Percentiles rank a stretch among this genome's conserved stretches.
Evolutionary conservation across 208 protist species (phyloP).

Genomic region (Crithidia bombi): DNA sequence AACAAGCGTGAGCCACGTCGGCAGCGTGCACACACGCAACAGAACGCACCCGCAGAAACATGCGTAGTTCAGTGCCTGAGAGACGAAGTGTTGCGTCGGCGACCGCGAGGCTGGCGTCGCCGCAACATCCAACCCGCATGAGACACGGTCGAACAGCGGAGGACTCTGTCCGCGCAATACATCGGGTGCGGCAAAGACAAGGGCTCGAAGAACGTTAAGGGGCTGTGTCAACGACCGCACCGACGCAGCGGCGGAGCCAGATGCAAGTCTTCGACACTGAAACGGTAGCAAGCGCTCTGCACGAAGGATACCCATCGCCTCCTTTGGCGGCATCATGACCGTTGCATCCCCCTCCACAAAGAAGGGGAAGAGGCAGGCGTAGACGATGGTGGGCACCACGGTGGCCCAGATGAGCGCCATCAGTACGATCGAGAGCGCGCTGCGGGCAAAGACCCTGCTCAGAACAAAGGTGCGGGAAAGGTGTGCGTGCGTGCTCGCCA

Average conservation of each 20-base stretch:
- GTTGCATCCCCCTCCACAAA: constrained; percentile 24
- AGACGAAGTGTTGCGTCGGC: not conserved
- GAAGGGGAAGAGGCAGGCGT: constrained; percentile 29
- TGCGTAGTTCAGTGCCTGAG: not conserved
- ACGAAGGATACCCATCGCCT: constrained; percentile 22
- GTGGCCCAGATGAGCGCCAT: constrained; percentile 16
- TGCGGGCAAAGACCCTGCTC: constrained; percentile 19
- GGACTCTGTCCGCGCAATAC: constrained; percentile 13
- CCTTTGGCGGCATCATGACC: constrained; percentile 17
- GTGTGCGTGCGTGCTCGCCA: not conserved
- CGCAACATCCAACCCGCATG: constrained; percentile 15
- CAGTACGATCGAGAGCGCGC: constrained; percentile 7
- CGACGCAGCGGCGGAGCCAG: not conserved
- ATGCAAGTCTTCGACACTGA: not conserved
- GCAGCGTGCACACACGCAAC: constrained; percentile 18
- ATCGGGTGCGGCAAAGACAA: constrained; percentile 13
- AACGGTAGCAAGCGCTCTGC: constrained; percentile 26
- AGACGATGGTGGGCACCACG: constrained; percentile 19
- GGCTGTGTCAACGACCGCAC: constrained; percentile 16
- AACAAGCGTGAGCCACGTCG: constrained; percentile 31
- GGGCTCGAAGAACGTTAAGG: constrained; percentile 26
- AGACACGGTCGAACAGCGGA: constrained; percentile 15
- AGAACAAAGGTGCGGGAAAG: constrained; percentile 20
- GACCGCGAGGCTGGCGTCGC: no score
- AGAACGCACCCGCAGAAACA: constrained; percentile 20